A percentile compares a stretch with the other conserved stretches of the same genome.
Evolutionary conservation across 192 early-diverging fungal genomes (phyloP).

Genomic region (Linnemannia elongata): DNA sequence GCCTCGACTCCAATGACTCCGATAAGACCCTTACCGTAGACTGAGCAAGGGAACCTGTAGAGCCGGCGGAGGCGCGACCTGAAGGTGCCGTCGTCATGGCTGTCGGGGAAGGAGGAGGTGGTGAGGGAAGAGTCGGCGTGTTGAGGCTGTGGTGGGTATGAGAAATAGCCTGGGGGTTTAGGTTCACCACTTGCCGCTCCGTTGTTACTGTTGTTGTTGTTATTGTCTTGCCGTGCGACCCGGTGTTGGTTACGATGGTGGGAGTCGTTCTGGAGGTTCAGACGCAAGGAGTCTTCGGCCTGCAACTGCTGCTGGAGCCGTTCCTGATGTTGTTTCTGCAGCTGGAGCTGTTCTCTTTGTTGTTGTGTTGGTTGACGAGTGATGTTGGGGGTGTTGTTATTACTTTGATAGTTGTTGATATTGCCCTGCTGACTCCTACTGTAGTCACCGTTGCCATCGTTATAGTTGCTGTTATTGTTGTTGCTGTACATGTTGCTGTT

Average conservation of each 20-base stretch:
- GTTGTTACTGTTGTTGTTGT: background rate
- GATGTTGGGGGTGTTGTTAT: background rate
- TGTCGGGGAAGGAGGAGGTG: background rate
- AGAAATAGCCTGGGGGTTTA: conserved; percentile 29
- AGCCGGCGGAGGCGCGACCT: conserved; percentile 10
- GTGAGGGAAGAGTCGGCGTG: background rate
- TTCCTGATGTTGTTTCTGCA: conserved; percentile 14
- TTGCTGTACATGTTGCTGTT: conserved; percentile 8
- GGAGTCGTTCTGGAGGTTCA: background rate
- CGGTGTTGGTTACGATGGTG: conserved; percentile 15
- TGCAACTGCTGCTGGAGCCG: conserved; percentile 16
- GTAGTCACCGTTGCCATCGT: background rate
- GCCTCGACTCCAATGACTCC: conserved; percentile 35
- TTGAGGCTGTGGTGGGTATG: conserved; percentile 35
- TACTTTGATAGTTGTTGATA: conserved; percentile 2
- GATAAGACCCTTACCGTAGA: conserved; percentile 37
- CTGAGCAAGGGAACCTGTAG: conserved; percentile 35
- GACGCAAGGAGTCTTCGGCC: conserved; percentile 24
- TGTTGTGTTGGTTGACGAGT: conserved; percentile 6
- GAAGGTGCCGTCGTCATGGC: conserved; percentile 9
- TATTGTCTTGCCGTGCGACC: background rate
- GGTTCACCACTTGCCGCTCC: background rate
- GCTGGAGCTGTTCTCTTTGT: conserved; percentile 13
- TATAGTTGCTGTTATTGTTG: background rate
- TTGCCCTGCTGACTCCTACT: background rate